Evolutionary conservation across 2,329 filamentous ascomycete genomes (phyloP).

Genomic region (Fusarium zealandicum): DNA sequence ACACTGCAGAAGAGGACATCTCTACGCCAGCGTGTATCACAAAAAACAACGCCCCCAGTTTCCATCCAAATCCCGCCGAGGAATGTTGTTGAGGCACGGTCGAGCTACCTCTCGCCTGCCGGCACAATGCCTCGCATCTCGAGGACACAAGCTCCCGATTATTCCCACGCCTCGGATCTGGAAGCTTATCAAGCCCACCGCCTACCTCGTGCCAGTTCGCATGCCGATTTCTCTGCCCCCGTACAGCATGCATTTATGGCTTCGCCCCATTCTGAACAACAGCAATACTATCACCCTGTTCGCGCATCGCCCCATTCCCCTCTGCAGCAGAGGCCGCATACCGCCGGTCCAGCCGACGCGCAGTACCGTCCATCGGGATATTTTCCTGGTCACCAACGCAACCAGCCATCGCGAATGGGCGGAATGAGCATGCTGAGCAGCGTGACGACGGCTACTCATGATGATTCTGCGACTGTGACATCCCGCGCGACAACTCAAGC

Average conservation of each 20-base stretch:
- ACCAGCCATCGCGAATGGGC: conserved; percentile 61
- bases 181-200: conserved; percentile 49
- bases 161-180: conserved; percentile 57
- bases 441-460: conserved; percentile 56
- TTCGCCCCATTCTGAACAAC: conserved; percentile 48
- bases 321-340: conserved; percentile 66
- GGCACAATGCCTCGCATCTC: conserved; percentile 45
- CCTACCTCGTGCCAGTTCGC: conserved; percentile 46
- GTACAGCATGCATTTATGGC: conserved; percentile 37
- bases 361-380: conserved; percentile 43
- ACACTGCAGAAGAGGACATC: conserved; percentile 53
- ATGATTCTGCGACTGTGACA: conserved; percentile 44
- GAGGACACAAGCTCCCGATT: conserved; percentile 49
- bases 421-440: conserved; percentile 65
- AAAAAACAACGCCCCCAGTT: conserved; percentile 59
- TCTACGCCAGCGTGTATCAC: conserved; percentile 61
- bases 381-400: conserved; percentile 52
- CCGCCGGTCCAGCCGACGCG: conserved; percentile 49
- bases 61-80: conserved; percentile 61
- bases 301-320: conserved; percentile 70
- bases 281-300: conserved; percentile 67
- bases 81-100: conserved; percentile 30
- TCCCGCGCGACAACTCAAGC: conserved; percentile 41
- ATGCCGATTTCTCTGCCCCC: conserved; percentile 42
- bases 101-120: conserved; percentile 43